phyloP scores from a whole-genome alignment of 345 rosid species.

The Sisymbrium altissimum region DNA sequence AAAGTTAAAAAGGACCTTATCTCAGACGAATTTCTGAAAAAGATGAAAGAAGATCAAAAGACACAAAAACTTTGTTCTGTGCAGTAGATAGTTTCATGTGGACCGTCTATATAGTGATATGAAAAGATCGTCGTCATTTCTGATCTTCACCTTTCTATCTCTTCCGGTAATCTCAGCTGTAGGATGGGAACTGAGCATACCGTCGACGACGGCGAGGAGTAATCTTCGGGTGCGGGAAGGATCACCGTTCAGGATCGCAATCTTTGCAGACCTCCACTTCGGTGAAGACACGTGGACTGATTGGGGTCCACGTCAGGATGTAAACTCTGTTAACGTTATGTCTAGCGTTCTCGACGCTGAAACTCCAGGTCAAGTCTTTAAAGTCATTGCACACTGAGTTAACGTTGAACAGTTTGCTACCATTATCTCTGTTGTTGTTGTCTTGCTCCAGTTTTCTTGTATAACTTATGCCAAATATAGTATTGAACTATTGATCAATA shows the following conservation, averaged over 20 bases:
- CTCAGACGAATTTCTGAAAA: background rate
- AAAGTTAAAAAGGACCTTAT: background rate
- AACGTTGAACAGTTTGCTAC: background rate
- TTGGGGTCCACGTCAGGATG: constrained; percentile 74
- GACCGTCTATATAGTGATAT: background rate
- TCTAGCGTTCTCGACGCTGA: constrained; percentile 58
- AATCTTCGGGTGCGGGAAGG: constrained; percentile 36
- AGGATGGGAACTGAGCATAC: constrained; percentile 21
- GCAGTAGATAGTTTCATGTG: background rate
- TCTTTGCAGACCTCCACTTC: constrained; percentile 81
- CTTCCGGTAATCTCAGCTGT: constrained; percentile 27
- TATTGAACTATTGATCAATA: no score
- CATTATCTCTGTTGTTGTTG: background rate
- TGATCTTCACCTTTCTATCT: constrained; percentile 11
- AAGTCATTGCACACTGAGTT: background rate
- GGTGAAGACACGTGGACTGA: constrained; percentile 77
- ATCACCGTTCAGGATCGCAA: constrained; percentile 49
- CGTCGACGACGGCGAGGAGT: constrained; percentile 1
- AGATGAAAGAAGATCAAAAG: background rate
- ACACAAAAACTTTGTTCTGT: background rate
- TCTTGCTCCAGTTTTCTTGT: no score
- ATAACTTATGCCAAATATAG: no score
- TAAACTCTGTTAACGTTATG: constrained; percentile 55
- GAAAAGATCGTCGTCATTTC: background rate
- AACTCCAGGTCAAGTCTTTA: constrained; percentile 44